Conservation (phyloP, 768 basidiomycete genomes). For the Lyophyllum semitale region DNA sequence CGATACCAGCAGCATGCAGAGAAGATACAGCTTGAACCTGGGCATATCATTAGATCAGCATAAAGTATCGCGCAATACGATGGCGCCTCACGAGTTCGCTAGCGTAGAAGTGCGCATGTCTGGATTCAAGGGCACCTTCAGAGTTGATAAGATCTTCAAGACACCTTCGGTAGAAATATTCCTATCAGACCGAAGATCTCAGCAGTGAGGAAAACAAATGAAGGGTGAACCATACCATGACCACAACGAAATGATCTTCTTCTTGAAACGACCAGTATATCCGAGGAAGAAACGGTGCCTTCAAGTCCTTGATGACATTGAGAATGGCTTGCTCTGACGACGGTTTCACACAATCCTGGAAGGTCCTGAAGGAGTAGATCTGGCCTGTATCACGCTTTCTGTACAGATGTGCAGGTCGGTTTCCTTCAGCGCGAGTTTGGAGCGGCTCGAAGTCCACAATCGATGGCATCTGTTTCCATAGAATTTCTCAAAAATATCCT, state of each 20-base stretch:
- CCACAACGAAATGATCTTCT: slow-evolving; percentile 36
- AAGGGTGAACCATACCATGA: slow-evolving; percentile 32
- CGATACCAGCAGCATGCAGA: slow-evolving; percentile 47
- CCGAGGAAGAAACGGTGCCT: slow-evolving; percentile 37
- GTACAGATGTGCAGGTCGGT: slow-evolving; percentile 18
- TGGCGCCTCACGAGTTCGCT: slow-evolving; percentile 46
- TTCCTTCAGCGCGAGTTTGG: slow-evolving; percentile 3
- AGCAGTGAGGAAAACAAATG: background rate
- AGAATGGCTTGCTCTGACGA: slow-evolving; percentile 37
- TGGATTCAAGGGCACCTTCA: slow-evolving; percentile 34
- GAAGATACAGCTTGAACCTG: slow-evolving; percentile 43
- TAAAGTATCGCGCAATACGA: background rate
- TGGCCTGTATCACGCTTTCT: slow-evolving; percentile 31
- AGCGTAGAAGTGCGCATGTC: slow-evolving; percentile 43
- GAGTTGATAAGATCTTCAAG: slow-evolving; percentile 31
- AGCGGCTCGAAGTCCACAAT: slow-evolving; percentile 38
- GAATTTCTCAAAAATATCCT: background rate
- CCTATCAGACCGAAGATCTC: slow-evolving; percentile 21
- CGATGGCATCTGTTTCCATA: slow-evolving; percentile 18
- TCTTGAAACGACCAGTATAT: slow-evolving; percentile 44
- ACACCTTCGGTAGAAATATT: slow-evolving; percentile 31
- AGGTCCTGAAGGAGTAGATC: slow-evolving; percentile 31
- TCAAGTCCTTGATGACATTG: slow-evolving; percentile 33
- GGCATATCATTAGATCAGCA: background rate
- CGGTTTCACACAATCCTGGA: slow-evolving; percentile 15